Conservation (phyloP, 805 yeast species). For the Tetrapisispora arboricola region DNA sequence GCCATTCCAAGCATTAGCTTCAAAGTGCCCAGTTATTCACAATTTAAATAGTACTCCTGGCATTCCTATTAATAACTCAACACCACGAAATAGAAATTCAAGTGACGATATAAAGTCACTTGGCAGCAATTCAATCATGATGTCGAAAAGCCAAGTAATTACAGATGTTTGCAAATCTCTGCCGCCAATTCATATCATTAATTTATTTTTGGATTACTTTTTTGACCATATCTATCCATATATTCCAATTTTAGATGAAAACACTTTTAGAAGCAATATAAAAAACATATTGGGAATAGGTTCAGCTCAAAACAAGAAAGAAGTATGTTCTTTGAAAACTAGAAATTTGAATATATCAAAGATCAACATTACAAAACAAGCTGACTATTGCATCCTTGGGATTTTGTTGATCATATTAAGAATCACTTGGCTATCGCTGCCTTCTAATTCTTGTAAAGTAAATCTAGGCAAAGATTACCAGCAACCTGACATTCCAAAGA, state of each 20-base stretch:
- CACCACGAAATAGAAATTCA: too few relatives aligned
- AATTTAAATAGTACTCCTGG: slow-evolving; percentile 3
- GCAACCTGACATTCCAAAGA: background rate
- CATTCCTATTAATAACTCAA: too few relatives aligned
- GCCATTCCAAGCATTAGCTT: slow-evolving; percentile 18
- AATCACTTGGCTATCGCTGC: slow-evolving; percentile 46
- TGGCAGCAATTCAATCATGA: background rate
- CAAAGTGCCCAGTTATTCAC: slow-evolving; percentile 24
- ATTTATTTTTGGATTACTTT: slow-evolving; percentile 48
- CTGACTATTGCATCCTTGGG: slow-evolving; percentile 38
- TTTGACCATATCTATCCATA: slow-evolving; percentile 51
- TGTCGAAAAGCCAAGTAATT: background rate
- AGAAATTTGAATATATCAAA: background rate
- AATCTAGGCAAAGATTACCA: slow-evolving; percentile 14
- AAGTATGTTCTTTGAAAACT: background rate
- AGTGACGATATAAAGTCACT: background rate
- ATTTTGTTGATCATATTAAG: slow-evolving; percentile 44
- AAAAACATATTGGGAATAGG: background rate
- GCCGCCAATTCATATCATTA: slow-evolving; percentile 46
- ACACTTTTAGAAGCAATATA: slow-evolving; percentile 25
- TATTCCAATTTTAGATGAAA: slow-evolving; percentile 58
- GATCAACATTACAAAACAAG: slow-evolving; percentile 24
- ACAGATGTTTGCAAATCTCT: slow-evolving; percentile 27
- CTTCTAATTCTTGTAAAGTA: slow-evolving; percentile 31
- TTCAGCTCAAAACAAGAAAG: background rate